These are phyloP conservation scores for Cyberlindnera nakhonratchasimensis DNA, from an alignment of 805 yeast genomes.

Conservation along the genomic window DNA sequence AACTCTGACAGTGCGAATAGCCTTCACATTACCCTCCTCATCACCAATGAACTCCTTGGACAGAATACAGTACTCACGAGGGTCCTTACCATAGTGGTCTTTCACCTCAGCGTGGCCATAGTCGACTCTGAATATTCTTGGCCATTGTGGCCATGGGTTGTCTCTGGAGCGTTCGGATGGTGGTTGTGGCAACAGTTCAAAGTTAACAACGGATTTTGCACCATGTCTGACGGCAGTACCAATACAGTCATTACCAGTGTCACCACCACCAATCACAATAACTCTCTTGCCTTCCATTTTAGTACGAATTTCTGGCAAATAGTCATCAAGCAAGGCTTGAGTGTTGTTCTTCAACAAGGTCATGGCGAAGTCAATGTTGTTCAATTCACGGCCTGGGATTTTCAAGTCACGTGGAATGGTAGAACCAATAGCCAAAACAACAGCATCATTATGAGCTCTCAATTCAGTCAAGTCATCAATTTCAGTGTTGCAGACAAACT, in stretches of 20 bases:
- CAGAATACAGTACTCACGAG: constrained; percentile 92
- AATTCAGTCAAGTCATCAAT: constrained; percentile 81
- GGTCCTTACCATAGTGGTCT: constrained; percentile 94
- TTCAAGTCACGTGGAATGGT: constrained; percentile 94
- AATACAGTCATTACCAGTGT: constrained; percentile 97
- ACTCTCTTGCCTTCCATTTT: constrained; percentile 82
- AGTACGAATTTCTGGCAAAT: constrained; percentile 71
- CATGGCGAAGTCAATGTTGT: constrained; percentile 94
- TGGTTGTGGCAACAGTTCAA: constrained; percentile 92
- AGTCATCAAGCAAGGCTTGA: constrained; percentile 77
- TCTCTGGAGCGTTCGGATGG: constrained; percentile 82
- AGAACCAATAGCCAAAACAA: constrained; percentile 88
- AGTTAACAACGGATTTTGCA: constrained; percentile 89
- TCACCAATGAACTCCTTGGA: constrained; percentile 96
- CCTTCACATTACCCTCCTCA: constrained; percentile 91
- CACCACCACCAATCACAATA: constrained; percentile 99
- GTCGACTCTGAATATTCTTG: constrained; percentile 94
- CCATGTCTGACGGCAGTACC: constrained; percentile 98
- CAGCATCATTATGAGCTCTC: constrained; percentile 68
- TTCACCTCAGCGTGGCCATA: constrained; percentile 96
- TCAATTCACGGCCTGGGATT: constrained; percentile 89
- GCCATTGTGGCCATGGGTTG: constrained; percentile 99
- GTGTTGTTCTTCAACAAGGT: constrained; percentile 84
- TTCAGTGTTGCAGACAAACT: constrained; percentile 70
- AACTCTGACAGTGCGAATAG: constrained; percentile 93